phyloP scores from a whole-genome alignment of 768 basidiomycete genomes.

The Russula vinacea region DNA sequence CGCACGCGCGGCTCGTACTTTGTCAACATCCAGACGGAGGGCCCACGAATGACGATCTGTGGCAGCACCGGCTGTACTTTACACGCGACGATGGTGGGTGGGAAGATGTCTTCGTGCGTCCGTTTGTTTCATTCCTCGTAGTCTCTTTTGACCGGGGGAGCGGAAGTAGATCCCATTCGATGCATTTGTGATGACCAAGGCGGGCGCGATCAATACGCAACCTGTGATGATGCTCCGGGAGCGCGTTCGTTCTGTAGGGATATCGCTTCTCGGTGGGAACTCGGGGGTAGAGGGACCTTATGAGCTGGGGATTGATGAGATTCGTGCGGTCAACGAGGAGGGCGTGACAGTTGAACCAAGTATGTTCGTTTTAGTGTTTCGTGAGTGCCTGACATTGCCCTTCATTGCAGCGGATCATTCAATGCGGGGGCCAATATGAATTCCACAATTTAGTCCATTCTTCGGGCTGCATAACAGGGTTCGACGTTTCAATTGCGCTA shows the following conservation, averaged over 20 bases:
- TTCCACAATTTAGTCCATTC: not conserved
- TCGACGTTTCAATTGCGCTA: too few relatives aligned
- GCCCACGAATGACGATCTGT: conserved; percentile 81
- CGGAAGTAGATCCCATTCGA: conserved; percentile 70
- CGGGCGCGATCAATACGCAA: conserved; percentile 62
- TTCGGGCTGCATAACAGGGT: not conserved
- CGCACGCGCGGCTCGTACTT: conserved; percentile 82
- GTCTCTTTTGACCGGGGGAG: too few relatives aligned
- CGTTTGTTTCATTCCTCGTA: conserved; percentile 19
- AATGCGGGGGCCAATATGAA: conserved; percentile 21
- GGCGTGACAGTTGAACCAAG: conserved; percentile 43
- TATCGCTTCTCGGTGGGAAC: conserved; percentile 84
- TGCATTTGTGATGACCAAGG: conserved; percentile 70
- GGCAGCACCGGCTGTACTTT: conserved; percentile 91
- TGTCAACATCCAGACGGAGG: conserved; percentile 90
- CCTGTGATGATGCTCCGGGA: conserved; percentile 76
- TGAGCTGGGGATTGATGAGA: conserved; percentile 79
- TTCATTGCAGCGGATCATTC: conserved; percentile 15
- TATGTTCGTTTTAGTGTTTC: conserved; percentile 28
- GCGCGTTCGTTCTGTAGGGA: conserved; percentile 75
- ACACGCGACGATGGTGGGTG: conserved; percentile 60
- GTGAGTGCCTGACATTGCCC: not conserved
- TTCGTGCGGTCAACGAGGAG: conserved; percentile 77
- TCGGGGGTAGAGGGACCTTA: conserved; percentile 70
- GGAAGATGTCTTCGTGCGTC: conserved; percentile 77